Percentiles rank a stretch among this genome's conserved stretches.
Conservation (phyloP, 2,329 filamentous ascomycete species). For the Monosporascus sp. region DNA sequence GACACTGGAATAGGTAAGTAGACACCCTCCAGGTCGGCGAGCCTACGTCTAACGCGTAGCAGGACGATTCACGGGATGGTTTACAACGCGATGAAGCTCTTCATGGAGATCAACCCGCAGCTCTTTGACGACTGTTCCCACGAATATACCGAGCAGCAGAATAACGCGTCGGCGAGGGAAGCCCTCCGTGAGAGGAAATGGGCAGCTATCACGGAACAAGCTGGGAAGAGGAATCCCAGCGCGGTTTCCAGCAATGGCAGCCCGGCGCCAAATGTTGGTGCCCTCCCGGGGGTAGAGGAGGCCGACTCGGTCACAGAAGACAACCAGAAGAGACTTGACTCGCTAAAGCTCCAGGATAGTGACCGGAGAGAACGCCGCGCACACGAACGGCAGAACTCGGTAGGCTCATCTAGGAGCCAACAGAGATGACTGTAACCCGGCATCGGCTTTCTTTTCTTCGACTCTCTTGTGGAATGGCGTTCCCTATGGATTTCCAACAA, state of each 20-base stretch:
- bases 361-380: conserved; percentile 53
- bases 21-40: not conserved
- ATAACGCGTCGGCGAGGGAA: conserved; percentile 81
- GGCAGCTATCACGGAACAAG: conserved; percentile 79
- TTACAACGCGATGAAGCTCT: conserved; percentile 99
- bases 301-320: conserved; percentile 75
- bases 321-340: conserved; percentile 82
- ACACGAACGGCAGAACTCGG: conserved; percentile 58
- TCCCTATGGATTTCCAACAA: conserved; percentile 9
- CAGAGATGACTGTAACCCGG: conserved; percentile 31
- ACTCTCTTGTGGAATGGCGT: conserved; percentile 9
- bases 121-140: conserved; percentile 98
- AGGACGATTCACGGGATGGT: conserved; percentile 99
- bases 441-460: conserved; percentile 5
- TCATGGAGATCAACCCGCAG: conserved; percentile 99
- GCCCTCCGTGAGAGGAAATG: conserved; percentile 79
- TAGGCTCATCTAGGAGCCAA: conserved; percentile 48
- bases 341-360: conserved; percentile 82
- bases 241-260: conserved; percentile 30
- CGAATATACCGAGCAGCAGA: conserved; percentile 95
- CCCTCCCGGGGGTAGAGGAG: conserved; percentile 60
- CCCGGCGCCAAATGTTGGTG: conserved; percentile 32
- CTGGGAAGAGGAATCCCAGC: conserved; percentile 58
- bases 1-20: conserved; percentile 92
- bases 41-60: conserved; percentile 25